Base-by-base conservation (phyloP, 768 basidiomycete genomes). In the Cytidiella melzeri region DNA sequence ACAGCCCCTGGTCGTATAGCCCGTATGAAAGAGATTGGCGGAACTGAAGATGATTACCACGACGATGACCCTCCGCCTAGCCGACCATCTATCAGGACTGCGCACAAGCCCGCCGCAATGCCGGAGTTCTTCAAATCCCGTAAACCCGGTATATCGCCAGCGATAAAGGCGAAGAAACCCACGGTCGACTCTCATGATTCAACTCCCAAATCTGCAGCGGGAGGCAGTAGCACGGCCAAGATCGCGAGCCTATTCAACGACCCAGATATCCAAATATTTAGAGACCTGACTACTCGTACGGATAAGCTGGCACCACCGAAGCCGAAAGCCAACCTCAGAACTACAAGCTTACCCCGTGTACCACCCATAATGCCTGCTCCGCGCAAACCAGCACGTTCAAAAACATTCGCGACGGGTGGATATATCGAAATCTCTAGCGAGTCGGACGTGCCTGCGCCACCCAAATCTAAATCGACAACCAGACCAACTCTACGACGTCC, bases 341-440 rank as follows among this genome's bases (percentile, higher is more conserved):
- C 7, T 19, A 15, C 10, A 19, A 44, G 15, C 20, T 12, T 44
- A 15, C n/a, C 13, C 43, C 12, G 13, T 21, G 21, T 44, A 7
- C 9, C 45, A 19, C 3, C 11, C 19, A 7, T 7, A 7, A 7
- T 34, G 30, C 30, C 30, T 15, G 30, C 30, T 34, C 30, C 30
- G 30, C 30, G 15, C 15, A 15, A 34, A 15, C 30, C 7, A 34
- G 15, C 30, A 34, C 7, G 30, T 34, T 34, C 9, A 7, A 7
- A 34, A 34, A 15, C 30, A 34, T 7, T n/a, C n/a, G 30, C 30
- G 30, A 34, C 30, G 30, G 15, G 30, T 7, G 30, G 15, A 7
- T 34, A 34, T 20, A 68, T 75, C 23, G 63, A 67, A 12, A 66
- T 74, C 5, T 73, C 70, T 2, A 72, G 69, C 51, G 71, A 69